Percentiles rank a stretch among this genome's conserved stretches.
Conservation (phyloP, 495 filamentous ascomycete species). For the Letharia columbiana region DNA sequence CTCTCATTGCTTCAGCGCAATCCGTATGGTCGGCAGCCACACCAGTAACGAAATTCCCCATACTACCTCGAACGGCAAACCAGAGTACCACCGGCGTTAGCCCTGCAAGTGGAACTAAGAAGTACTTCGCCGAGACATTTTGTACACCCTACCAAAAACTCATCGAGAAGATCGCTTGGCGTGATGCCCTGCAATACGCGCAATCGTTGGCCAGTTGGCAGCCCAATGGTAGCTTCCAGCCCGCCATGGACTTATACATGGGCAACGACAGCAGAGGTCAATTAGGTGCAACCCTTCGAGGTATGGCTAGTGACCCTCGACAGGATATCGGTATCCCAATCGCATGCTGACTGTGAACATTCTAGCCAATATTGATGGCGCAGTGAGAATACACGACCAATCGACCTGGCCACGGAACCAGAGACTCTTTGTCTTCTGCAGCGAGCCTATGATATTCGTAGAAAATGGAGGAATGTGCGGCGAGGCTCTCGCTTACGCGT, state of each 20-base stretch:
- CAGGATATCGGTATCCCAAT: no score
- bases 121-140: background rate
- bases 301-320: background rate
- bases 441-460: background rate
- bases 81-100: background rate
- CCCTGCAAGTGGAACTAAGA: background rate
- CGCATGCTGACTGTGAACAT: background rate
- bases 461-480: background rate
- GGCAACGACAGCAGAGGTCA: background rate
- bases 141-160: background rate
- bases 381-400: background rate
- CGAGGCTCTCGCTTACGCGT: background rate
- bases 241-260: slow-evolving; percentile 13
- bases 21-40: background rate
- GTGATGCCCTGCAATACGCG: background rate
- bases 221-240: background rate
- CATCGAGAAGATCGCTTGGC: background rate
- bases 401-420: slow-evolving; percentile 1
- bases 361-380: slow-evolving; percentile 4
- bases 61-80: slow-evolving; percentile 4
- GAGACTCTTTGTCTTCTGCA: slow-evolving; percentile 2
- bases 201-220: slow-evolving; percentile 7
- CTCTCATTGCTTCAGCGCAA: background rate
- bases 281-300: background rate
- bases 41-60: background rate